Conservation (phyloP, 2,329 filamentous ascomycete species). For the Zymoseptoria crescenta region DNA sequence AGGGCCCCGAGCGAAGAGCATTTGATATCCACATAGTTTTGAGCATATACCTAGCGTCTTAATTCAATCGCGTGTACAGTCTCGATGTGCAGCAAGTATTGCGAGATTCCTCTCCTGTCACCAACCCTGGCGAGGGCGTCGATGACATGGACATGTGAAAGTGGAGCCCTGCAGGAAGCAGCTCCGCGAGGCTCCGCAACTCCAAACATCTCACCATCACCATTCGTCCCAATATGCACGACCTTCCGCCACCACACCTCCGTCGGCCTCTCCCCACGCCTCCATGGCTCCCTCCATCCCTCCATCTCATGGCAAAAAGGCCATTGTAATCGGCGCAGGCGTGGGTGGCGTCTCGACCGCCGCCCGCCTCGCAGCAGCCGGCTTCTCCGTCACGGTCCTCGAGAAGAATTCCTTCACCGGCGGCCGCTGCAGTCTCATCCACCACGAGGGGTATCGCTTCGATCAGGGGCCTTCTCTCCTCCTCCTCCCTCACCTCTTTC, state of each 20-base stretch:
- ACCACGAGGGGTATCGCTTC: constrained; percentile 57
- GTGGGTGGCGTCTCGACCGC: constrained; percentile 63
- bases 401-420: constrained; percentile 70
- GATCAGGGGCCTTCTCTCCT: constrained; percentile 70
- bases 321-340: constrained; percentile 56
- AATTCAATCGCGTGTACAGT: not conserved
- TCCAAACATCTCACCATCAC: not conserved
- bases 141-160: not conserved
- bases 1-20: constrained; percentile 12
- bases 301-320: constrained; percentile 17
- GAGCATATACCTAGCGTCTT: not conserved
- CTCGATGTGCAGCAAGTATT: not conserved
- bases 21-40: constrained; percentile 3
- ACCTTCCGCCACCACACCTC: not conserved
- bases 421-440: constrained; percentile 61
- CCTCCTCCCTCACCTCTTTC: constrained; percentile 62
- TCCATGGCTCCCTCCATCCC: not conserved
- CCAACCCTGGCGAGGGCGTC: no score
- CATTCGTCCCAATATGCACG: not conserved
- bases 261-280: not conserved
- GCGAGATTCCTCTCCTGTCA: no score
- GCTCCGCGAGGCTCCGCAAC: not conserved
- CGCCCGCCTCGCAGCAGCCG: constrained; percentile 62
- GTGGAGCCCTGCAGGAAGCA: not conserved
- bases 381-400: constrained; percentile 65